Evolutionary conservation across 495 filamentous ascomycete species (phyloP).

Genomic region (Glonium stellatum): DNA sequence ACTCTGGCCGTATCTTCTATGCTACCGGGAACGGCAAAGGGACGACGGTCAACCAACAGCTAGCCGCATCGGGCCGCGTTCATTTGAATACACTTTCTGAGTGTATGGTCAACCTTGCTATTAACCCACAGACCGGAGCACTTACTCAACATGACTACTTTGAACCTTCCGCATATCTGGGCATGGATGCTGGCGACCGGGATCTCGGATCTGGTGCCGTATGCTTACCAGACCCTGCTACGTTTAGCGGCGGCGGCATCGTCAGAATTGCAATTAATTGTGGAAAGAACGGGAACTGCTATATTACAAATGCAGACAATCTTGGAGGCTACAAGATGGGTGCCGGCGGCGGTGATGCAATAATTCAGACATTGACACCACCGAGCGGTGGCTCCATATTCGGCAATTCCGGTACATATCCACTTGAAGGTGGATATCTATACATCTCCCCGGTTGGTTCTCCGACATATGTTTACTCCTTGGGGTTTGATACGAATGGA

Average conservation of each 20-base stretch:
- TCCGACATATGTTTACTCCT: constrained; percentile 29
- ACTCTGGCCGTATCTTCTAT: constrained; percentile 35
- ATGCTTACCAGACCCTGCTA: constrained; percentile 35
- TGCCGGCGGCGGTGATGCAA: constrained; percentile 34
- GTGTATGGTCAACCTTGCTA: constrained; percentile 35
- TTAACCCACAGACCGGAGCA: constrained; percentile 31
- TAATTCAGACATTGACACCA: constrained; percentile 39
- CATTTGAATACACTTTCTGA: constrained; percentile 39
- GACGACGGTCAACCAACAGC: background rate
- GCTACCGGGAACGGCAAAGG: constrained; percentile 29
- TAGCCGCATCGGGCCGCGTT: constrained; percentile 35
- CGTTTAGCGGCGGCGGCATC: constrained; percentile 36
- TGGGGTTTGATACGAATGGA: constrained; percentile 32
- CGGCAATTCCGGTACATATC: constrained; percentile 42
- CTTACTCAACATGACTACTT: constrained; percentile 40
- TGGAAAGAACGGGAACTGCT: constrained; percentile 43
- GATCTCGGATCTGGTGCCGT: constrained; percentile 29
- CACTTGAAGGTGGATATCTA: constrained; percentile 44
- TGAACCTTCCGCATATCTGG: constrained; percentile 39
- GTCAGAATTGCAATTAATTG: constrained; percentile 33
- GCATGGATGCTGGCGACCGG: constrained; percentile 36
- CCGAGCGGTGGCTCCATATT: constrained; percentile 34
- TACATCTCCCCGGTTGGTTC: constrained; percentile 39
- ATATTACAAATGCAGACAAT: constrained; percentile 41
- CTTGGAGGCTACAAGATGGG: constrained; percentile 44